Percentiles rank a stretch among this genome's conserved stretches.
Conservation (phyloP, 73 alveolate genomes). For the Paramecium octaurelia region DNA sequence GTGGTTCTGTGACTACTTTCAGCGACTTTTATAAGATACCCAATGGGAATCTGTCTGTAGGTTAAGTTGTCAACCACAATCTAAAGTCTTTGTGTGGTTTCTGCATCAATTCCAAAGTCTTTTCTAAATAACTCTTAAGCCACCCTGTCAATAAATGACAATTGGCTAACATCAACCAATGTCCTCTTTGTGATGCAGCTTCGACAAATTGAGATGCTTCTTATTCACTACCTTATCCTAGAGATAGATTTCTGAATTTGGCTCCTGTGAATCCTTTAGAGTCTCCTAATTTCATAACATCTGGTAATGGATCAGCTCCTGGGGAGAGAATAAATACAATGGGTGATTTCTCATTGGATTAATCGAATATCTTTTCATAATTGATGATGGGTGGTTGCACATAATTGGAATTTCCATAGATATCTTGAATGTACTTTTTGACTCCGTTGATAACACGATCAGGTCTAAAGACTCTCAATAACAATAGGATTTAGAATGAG, state of each 20-base stretch:
- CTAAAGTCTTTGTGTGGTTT: constrained; percentile 91
- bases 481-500: constrained; percentile 76
- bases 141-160: constrained; percentile 95
- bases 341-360: constrained; percentile 90
- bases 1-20: constrained; percentile 95
- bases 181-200: constrained; percentile 88
- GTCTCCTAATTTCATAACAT: not conserved
- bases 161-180: constrained; percentile 94
- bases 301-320: constrained; percentile 96
- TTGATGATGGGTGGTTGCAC: constrained; percentile 83
- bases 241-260: constrained; percentile 77
- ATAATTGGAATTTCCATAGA: constrained; percentile 68
- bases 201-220: constrained; percentile 86
- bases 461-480: constrained; percentile 93
- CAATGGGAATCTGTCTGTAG: constrained; percentile 93
- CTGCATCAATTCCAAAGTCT: constrained; percentile 79
- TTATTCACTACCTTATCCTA: constrained; percentile 91
- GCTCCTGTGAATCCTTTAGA: constrained; percentile 77
- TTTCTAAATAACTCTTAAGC: constrained; percentile 91
- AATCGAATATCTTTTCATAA: constrained; percentile 95
- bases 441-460: constrained; percentile 92
- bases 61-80: constrained; percentile 95
- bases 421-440: constrained; percentile 66
- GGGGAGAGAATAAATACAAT: constrained; percentile 92
- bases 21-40: constrained; percentile 92